Base-by-base conservation (phyloP, 805 yeast species). In the Ogataea naganishii region DNA sequence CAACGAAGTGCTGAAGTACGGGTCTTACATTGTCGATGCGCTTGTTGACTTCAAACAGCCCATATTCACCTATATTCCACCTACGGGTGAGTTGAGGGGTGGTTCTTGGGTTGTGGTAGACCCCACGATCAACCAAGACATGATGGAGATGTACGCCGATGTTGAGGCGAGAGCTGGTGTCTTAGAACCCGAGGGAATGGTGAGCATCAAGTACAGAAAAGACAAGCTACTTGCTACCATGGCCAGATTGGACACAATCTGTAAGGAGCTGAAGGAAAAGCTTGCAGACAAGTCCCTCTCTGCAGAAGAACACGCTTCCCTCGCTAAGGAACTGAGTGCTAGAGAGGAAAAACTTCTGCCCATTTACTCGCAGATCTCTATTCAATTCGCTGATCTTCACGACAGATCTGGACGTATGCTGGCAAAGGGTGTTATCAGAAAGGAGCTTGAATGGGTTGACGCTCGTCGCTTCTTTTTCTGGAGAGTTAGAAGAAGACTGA, bases 81-180 rank as follows among this genome's bases (percentile, higher is more conserved):
- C 99, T 35, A 75, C 81, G 43, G 98, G 97, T 58, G 99, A 92
- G 62, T 72, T 92, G 45, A 82, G 99, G 73, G 99, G 99, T 68
- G 99, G 99, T 57, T 89, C 98, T 16, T 92, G 99, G 99, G 99
- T 94, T 33, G 99, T 92, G 44, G 96, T 92, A 54, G 99, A 92
- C 61, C 96, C 98, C 41, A 84, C 96, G 29, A 92, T 92, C 64
- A 92, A 94, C 60, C 60, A 81, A 27, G 96, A 88, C 39, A 84
- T 84, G 83, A 94, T 92, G 96, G 99, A 92, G 65, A 89, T 92
- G 96, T 92, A 89, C 49, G 97, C 97, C 14, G 98, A 94, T 58
- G 80, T 74, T 29, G 92, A 92, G 32, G 72, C 97, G 8, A 75
- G 99, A 57, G 98, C 86, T 23, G 97, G 98, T 76, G 96, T 92